These are phyloP conservation scores for Blastobotrys terrestris DNA, from an alignment of 805 yeast genomes.

Conservation along the genomic window DNA sequence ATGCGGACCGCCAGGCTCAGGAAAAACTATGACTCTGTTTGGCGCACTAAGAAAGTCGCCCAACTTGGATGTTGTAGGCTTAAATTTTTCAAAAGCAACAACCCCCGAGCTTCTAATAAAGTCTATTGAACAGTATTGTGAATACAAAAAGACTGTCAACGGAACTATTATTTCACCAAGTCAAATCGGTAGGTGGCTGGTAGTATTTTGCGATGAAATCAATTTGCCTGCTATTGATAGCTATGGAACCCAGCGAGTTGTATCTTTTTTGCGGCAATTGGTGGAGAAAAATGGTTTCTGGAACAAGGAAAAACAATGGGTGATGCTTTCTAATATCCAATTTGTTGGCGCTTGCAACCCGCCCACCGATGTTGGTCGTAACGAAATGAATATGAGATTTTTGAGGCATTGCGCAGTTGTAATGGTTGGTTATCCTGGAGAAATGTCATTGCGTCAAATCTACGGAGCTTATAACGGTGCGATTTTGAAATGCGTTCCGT, in stretches of 20 bases:
- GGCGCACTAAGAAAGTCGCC: slow-evolving; percentile 57
- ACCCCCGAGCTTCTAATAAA: slow-evolving; percentile 53
- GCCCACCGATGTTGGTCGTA: slow-evolving; percentile 72
- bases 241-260: slow-evolving; percentile 67
- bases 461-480: slow-evolving; percentile 56
- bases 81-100: slow-evolving; percentile 82
- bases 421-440: slow-evolving; percentile 75
- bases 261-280: slow-evolving; percentile 67
- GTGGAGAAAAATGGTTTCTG: slow-evolving; percentile 74
- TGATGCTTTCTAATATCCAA: slow-evolving; percentile 55
- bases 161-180: slow-evolving; percentile 57
- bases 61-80: slow-evolving; percentile 51
- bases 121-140: slow-evolving; percentile 68
- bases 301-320: slow-evolving; percentile 60
- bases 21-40: slow-evolving; percentile 86
- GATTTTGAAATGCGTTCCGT: slow-evolving; percentile 54
- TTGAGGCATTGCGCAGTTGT: slow-evolving; percentile 59
- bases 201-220: slow-evolving; percentile 86
- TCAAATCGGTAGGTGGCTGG: slow-evolving; percentile 60
- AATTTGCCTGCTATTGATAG: slow-evolving; percentile 70
- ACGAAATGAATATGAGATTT: slow-evolving; percentile 51
- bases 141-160: slow-evolving; percentile 43
- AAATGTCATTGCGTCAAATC: slow-evolving; percentile 55
- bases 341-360: slow-evolving; percentile 97
- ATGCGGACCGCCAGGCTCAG: slow-evolving; percentile 97